Evolutionary conservation across 2,329 filamentous ascomycete species (phyloP).

Genomic region (Rugonectria rugulosa): DNA sequence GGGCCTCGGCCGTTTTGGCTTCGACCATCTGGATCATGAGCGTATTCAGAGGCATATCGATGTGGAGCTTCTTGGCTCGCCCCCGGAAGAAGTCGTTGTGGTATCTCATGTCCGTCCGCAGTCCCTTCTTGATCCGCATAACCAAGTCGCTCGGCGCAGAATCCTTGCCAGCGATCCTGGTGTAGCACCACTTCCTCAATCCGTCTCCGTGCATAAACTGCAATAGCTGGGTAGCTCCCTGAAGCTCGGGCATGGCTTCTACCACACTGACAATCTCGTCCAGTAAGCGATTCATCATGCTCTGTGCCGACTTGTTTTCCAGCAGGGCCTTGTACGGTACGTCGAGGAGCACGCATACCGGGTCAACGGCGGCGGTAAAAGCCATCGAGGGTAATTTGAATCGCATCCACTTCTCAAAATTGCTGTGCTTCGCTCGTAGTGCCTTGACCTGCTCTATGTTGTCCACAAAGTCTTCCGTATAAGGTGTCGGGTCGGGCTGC

Average conservation of each 20-base stretch:
- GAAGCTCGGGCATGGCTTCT: constrained; percentile 75
- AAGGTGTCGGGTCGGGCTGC: constrained; percentile 23
- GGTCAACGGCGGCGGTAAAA: constrained; percentile 79
- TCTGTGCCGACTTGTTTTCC: constrained; percentile 69
- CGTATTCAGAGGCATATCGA: constrained; percentile 77
- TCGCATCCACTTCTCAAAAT: constrained; percentile 62
- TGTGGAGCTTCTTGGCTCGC: constrained; percentile 74
- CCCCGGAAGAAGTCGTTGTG: constrained; percentile 88
- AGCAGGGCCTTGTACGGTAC: constrained; percentile 76
- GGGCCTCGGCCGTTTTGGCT: constrained; percentile 62
- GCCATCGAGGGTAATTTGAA: constrained; percentile 82
- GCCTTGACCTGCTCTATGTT: constrained; percentile 29
- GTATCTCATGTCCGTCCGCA: constrained; percentile 79
- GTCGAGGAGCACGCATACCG: constrained; percentile 81
- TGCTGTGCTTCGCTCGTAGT: constrained; percentile 32
- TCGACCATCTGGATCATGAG: constrained; percentile 77
- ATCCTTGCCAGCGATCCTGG: constrained; percentile 51
- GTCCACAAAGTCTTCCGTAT: constrained; percentile 32
- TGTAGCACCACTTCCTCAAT: constrained; percentile 66
- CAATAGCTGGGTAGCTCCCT: constrained; percentile 64
- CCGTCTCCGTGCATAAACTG: constrained; percentile 64
- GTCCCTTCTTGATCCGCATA: constrained; percentile 66
- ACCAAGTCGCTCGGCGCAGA: constrained; percentile 70
- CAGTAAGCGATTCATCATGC: constrained; percentile 74
- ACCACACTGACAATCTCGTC: constrained; percentile 79